Conservation (phyloP, 2,329 filamentous ascomycete genomes). For the Fusarium transvaalense region DNA sequence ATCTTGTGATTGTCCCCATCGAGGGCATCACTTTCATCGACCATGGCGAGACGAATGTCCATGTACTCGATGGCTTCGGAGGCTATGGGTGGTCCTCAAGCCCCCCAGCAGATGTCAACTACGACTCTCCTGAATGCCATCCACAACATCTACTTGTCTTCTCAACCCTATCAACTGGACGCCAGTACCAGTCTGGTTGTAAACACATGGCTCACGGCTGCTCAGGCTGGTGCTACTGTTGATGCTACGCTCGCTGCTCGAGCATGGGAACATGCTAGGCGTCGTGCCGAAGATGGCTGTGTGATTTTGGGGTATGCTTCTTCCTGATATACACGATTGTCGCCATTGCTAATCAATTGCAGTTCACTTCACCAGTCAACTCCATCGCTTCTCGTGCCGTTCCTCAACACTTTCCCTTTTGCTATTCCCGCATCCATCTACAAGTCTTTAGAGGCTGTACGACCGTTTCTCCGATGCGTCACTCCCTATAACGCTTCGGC, state of each 20-base stretch:
- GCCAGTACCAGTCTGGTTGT: slow-evolving; percentile 91
- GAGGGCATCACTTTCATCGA: slow-evolving; percentile 52
- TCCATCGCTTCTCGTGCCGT: slow-evolving; percentile 85
- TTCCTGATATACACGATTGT: background rate
- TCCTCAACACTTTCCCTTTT: slow-evolving; percentile 84
- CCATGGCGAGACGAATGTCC: slow-evolving; percentile 75
- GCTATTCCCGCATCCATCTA: slow-evolving; percentile 80
- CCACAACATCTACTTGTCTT: slow-evolving; percentile 87
- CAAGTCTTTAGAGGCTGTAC: slow-evolving; percentile 82
- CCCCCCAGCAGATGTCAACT: slow-evolving; percentile 89
- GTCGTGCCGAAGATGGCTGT: slow-evolving; percentile 94
- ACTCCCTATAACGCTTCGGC: slow-evolving; percentile 91
- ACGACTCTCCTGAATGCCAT: slow-evolving; percentile 92
- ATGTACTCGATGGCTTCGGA: slow-evolving; percentile 77
- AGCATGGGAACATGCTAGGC: slow-evolving; percentile 96
- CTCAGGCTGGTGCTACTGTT: slow-evolving; percentile 77
- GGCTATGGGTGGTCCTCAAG: slow-evolving; percentile 73
- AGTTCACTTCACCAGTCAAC: slow-evolving; percentile 91
- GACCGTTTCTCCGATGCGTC: slow-evolving; percentile 87
- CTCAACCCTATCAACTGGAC: slow-evolving; percentile 87
- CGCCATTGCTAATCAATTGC: slow-evolving; percentile 32
- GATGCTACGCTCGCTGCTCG: slow-evolving; percentile 82
- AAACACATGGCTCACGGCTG: slow-evolving; percentile 93
- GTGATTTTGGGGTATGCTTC: slow-evolving; percentile 84
- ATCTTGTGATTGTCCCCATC: slow-evolving; percentile 56